Percentiles rank a stretch among this genome's conserved stretches.
Evolutionary conservation across 352 stramenopile species (phyloP).

Genomic region (Phytophthora colocasiae): DNA sequence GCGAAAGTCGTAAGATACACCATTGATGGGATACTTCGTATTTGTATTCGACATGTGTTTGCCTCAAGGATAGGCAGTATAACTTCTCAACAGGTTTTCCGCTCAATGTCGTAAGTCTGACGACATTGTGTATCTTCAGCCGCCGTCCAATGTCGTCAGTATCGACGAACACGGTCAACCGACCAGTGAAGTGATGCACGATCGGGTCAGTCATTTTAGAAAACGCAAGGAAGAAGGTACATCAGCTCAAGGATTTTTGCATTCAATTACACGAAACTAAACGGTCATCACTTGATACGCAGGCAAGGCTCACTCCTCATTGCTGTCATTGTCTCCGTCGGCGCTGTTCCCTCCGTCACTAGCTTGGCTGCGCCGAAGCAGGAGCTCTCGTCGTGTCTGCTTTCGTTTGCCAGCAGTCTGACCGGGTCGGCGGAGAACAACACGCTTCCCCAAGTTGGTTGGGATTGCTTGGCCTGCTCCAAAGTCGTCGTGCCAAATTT

Average conservation of each 20-base stretch:
- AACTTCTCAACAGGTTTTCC: conserved; percentile 1
- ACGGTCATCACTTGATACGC: background rate
- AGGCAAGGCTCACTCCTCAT: background rate
- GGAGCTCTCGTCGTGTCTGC: background rate
- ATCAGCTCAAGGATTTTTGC: background rate
- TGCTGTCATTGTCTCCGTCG: background rate
- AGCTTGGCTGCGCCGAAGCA: background rate
- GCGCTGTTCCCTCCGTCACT: background rate
- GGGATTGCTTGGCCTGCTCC: background rate
- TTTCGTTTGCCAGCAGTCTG: background rate
- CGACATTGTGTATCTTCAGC: background rate
- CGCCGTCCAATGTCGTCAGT: background rate
- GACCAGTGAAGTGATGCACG: background rate
- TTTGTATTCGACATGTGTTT: background rate
- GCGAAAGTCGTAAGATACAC: too few species aligned
- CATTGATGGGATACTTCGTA: background rate
- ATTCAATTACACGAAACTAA: background rate
- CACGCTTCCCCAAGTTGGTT: background rate
- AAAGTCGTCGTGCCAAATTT: background rate
- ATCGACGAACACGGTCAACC: background rate
- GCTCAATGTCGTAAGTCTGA: background rate
- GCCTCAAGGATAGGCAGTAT: too few species aligned
- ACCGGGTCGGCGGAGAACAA: background rate
- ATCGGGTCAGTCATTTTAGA: background rate
- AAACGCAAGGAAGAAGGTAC: background rate